These are phyloP conservation scores for Senna siamea DNA, from an alignment of 306 rosid genomes.

Conservation along the genomic window DNA sequence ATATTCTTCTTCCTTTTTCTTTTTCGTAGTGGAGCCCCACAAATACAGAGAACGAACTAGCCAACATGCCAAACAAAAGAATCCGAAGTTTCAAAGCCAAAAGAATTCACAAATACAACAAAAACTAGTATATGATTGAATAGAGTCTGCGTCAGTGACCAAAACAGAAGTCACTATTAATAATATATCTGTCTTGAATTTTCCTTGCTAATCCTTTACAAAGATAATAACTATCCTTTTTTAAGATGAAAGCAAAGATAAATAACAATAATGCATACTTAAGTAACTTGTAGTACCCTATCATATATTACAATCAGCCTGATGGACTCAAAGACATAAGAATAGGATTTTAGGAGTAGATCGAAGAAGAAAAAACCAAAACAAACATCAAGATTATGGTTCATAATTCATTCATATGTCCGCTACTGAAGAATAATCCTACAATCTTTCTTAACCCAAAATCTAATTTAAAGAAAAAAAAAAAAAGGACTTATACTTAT, in stretches of 20 bases:
- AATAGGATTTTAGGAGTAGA: constrained; percentile 17
- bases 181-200: neutral
- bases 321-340: neutral
- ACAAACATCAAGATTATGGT: neutral
- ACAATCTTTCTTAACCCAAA: neutral
- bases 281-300: neutral
- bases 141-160: neutral
- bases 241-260: too few relatives aligned
- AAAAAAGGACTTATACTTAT: neutral
- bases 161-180: neutral
- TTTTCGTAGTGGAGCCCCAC: neutral
- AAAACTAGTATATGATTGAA: constrained; percentile 1
- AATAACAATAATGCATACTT: neutral
- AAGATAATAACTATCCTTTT: neutral
- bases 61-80: constrained; percentile 11
- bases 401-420: neutral
- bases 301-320: neutral
- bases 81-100: constrained; percentile 10
- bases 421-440: constrained; percentile 2
- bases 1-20: constrained; percentile 1
- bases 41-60: constrained; percentile 28
- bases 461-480: neutral
- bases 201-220: neutral
- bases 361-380: constrained; percentile 11
- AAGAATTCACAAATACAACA: too few relatives aligned